Base-by-base conservation (phyloP, 1,284 basidiomycete species). In the Tilletia indica region DNA sequence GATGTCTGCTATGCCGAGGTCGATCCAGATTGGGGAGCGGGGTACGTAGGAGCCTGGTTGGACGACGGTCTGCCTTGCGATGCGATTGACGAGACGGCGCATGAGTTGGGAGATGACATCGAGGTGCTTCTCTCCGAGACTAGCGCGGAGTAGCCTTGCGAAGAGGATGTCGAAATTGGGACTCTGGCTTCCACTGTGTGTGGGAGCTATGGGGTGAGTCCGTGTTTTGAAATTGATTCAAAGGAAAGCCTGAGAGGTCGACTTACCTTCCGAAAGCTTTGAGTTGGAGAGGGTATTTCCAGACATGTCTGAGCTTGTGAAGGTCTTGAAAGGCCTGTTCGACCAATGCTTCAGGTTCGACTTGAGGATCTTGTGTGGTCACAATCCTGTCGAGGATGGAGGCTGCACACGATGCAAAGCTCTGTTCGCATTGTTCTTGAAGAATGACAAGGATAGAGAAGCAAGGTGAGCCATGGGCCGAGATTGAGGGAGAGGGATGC, bases 1-100 rank as follows among this genome's bases (percentile, higher is more conserved):
- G 36, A 64, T 36, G 61, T 64, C 61, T 38, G 61, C 61, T 3
- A 64, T 38, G 34, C 61, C 61, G 36, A 64, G 61, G 21, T 64
- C 34, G 36, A 64, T 64, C 61, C 61, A 64, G 31, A 64, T 64
- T 25, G 61, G 34, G 4, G 61, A 36, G 61, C 61, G 38, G 16
- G 61, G 61, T 11, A 64, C 36, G 61, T 39, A 64, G 31, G 61
- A 38, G 34, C 61, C 61, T 25, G 61, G 3, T n/a, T 12, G 61
- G 8, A 39, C n/a, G 12, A 34, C 34, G 19, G 34, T 38, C 8
- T 21, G 31, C 34, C 36, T 9, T 19, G 61, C 61, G 61, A 39
- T 39, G 12, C 61, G 61, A 21, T 39, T n/a, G 34, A 64, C 34
- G 16, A 64, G 38, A 16, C 61, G 61, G 31, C 36, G 16, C 61